A percentile compares a stretch with the other conserved stretches of the same genome.
Evolutionary conservation across 805 yeast genomes (phyloP).

Genomic region (Metschnikowia corniflorae): DNA sequence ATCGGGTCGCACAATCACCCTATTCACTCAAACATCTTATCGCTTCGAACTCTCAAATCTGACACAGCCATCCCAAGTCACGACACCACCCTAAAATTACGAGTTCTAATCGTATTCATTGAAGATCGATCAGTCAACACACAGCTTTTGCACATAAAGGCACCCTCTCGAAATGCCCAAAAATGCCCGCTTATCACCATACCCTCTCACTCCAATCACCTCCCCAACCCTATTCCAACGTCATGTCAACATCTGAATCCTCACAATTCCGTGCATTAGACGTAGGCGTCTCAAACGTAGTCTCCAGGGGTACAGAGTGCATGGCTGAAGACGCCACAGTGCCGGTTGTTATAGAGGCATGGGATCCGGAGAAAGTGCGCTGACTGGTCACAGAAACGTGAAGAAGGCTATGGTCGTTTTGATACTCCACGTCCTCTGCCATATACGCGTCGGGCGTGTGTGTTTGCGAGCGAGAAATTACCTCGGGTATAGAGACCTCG

Average conservation of each 20-base stretch:
- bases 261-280: constrained; percentile 20
- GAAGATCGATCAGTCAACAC: no score
- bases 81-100: no score
- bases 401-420: constrained; percentile 32
- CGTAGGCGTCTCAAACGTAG: constrained; percentile 19
- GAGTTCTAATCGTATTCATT: no score
- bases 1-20: no score
- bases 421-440: constrained; percentile 48
- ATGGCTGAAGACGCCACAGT: constrained; percentile 5
- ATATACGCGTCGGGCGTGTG: constrained; percentile 42
- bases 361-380: constrained; percentile 8
- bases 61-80: no score
- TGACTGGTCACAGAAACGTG: constrained; percentile 10
- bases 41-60: no score
- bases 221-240: constrained; percentile 30
- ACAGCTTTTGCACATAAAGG: no score
- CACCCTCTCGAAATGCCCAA: background rate
- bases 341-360: constrained; percentile 8
- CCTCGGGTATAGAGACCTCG: constrained; percentile 16
- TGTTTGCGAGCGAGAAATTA: constrained; percentile 21
- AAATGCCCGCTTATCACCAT: background rate
- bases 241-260: constrained; percentile 42
- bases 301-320: constrained; percentile 1
- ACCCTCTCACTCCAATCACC: background rate
- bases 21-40: no score